These are phyloP conservation scores for Litsea cubeba DNA, from an alignment of 164 flowering plant genomes.

Conservation along the genomic window DNA sequence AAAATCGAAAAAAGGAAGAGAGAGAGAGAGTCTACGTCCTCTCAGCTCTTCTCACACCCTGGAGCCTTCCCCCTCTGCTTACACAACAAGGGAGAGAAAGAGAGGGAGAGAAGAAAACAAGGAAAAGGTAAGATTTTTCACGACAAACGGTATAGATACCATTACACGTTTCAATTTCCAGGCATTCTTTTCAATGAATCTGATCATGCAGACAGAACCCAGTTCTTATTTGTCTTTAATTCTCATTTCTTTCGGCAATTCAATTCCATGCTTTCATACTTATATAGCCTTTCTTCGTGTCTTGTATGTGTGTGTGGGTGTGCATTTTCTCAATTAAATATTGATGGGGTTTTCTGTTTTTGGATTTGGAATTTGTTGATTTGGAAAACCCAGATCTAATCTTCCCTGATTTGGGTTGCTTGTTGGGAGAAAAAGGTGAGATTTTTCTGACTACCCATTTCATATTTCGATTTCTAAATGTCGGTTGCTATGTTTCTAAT, in stretches of 20 bases:
- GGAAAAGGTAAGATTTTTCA: not conserved
- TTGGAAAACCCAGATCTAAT: not conserved
- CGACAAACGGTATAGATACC: not conserved
- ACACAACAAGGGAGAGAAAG: not conserved
- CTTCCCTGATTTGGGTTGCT: not conserved
- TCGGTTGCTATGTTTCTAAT: not conserved
- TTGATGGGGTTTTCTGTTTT: not conserved
- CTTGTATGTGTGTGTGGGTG: not conserved
- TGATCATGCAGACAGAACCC: not conserved
- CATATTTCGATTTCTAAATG: not conserved
- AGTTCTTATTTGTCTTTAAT: not conserved
- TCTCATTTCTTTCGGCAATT: not conserved
- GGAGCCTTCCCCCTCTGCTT: not conserved
- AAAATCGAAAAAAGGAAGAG: no score
- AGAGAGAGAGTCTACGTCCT: not conserved
- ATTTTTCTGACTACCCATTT: not conserved
- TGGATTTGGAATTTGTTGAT: not conserved
- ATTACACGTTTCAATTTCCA: not conserved
- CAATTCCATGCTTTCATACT: not conserved
- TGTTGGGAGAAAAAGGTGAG: not conserved
- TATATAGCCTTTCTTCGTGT: not conserved
- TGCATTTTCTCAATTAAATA: not conserved
- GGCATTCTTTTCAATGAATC: not conserved
- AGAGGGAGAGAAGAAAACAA: not conserved
- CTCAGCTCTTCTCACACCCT: not conserved